These are phyloP conservation scores for Podospora appendiculata DNA, from an alignment of 495 filamentous ascomycete species.

Conservation along the genomic window DNA sequence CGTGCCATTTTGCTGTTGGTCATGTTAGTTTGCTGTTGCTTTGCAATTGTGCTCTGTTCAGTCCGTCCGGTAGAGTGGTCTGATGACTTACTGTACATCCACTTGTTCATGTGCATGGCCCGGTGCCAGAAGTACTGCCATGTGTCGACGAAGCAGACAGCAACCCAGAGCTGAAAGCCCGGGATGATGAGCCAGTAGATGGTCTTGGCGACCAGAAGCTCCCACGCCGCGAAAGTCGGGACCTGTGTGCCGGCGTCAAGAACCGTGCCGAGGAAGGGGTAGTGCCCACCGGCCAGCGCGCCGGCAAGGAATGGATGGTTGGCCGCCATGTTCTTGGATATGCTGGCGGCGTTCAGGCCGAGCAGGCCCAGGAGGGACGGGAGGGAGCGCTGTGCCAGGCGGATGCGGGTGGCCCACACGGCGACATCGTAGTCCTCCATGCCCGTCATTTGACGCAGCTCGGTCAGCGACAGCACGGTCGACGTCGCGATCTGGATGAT, in stretches of 20 bases:
- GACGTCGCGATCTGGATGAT: slow-evolving; percentile 71
- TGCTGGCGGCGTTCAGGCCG: slow-evolving; percentile 48
- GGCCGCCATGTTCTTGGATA: slow-evolving; percentile 47
- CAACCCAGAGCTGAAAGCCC: slow-evolving; percentile 62
- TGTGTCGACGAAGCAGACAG: slow-evolving; percentile 72
- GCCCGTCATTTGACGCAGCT: slow-evolving; percentile 57
- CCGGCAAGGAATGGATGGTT: slow-evolving; percentile 59
- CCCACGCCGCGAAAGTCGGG: slow-evolving; percentile 64
- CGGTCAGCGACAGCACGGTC: slow-evolving; percentile 52
- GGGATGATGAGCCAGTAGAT: slow-evolving; percentile 79
- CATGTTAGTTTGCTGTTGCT: slow-evolving; percentile 9
- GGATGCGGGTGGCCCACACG: slow-evolving; percentile 69
- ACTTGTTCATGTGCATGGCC: slow-evolving; percentile 89
- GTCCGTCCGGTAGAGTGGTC: background rate
- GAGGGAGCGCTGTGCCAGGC: slow-evolving; percentile 59
- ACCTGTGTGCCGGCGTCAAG: slow-evolving; percentile 37
- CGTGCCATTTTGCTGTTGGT: slow-evolving; percentile 82
- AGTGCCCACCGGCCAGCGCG: slow-evolving; percentile 63
- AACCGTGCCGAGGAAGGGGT: slow-evolving; percentile 48
- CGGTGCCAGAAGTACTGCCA: slow-evolving; percentile 98
- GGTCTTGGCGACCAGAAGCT: slow-evolving; percentile 59
- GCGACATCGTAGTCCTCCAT: slow-evolving; percentile 77
- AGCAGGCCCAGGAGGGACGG: slow-evolving; percentile 49
- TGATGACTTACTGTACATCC: slow-evolving; percentile 77
- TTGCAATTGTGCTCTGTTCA: background rate